phyloP scores from a whole-genome alignment of 176 grass and related monocot genomes.

The Aegilops speltoides region DNA sequence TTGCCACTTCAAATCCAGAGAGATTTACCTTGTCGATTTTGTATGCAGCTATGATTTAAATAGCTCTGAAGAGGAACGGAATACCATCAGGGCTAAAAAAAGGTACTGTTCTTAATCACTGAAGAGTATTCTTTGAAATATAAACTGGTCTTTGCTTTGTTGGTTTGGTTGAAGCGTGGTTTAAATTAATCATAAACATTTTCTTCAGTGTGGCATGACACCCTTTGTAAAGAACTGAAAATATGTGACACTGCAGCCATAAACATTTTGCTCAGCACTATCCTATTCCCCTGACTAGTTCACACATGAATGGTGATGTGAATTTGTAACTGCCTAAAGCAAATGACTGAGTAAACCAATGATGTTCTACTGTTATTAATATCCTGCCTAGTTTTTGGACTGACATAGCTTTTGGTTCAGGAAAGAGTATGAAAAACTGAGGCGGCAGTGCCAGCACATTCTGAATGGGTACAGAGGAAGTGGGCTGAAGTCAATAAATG shows the following conservation, averaged over 20 bases:
- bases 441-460: constrained; percentile 68
- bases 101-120: constrained; percentile 55
- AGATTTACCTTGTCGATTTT: constrained; percentile 28
- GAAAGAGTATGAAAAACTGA: constrained; percentile 98
- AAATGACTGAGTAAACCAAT: neutral
- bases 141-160: neutral
- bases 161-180: neutral
- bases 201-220: neutral
- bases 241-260: constrained; percentile 4
- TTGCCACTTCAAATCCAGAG: neutral
- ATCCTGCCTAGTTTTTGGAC: constrained; percentile 2
- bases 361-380: neutral
- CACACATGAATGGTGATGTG: neutral
- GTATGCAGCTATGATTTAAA: constrained; percentile 77
- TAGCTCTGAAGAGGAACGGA: constrained; percentile 70
- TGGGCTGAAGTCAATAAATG: constrained; percentile 63
- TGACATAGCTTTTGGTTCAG: constrained; percentile 39
- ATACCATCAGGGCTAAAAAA: constrained; percentile 60
- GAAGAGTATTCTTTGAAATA: neutral
- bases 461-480: constrained; percentile 59
- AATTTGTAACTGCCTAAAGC: constrained; percentile 14
- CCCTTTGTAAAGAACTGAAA: neutral
- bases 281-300: constrained; percentile 1
- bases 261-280: neutral
- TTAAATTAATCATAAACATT: constrained; percentile 8